phyloP scores from a whole-genome alignment of 768 basidiomycete genomes.

The Pholiota conissans region DNA sequence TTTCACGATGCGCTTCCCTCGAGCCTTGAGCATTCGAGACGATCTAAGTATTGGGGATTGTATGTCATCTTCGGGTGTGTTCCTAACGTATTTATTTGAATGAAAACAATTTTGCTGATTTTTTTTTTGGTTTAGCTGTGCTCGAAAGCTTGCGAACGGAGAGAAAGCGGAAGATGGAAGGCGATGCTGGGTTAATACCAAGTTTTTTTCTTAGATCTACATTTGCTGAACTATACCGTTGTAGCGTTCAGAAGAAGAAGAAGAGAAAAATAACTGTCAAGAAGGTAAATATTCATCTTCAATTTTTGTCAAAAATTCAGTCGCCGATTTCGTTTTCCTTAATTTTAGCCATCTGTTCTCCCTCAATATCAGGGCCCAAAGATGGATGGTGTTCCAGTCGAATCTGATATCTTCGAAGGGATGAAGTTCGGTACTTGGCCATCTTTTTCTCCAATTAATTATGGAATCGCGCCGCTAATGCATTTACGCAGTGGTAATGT shows the following conservation, averaged over 20 bases:
- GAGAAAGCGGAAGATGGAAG: slow-evolving; percentile 76
- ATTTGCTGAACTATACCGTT: background rate
- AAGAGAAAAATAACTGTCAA: slow-evolving; percentile 54
- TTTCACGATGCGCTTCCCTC: slow-evolving; percentile 93
- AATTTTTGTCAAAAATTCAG: background rate
- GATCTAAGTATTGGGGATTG: slow-evolving; percentile 76
- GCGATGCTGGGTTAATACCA: slow-evolving; percentile 46
- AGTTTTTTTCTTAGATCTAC: background rate
- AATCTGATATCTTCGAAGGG: slow-evolving; percentile 68
- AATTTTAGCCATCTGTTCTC: slow-evolving; percentile 52
- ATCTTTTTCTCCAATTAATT: background rate
- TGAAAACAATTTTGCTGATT: background rate
- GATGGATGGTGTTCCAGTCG: slow-evolving; percentile 55
- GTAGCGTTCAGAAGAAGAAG: slow-evolving; percentile 50
- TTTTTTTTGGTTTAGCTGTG: slow-evolving; percentile 40
- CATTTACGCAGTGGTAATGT: slow-evolving; percentile 59
- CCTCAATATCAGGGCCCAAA: slow-evolving; percentile 69
- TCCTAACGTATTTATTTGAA: background rate
- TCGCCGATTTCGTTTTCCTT: too few species aligned
- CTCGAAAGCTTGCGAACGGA: slow-evolving; percentile 61
- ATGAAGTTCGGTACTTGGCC: slow-evolving; percentile 74
- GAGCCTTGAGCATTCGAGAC: slow-evolving; percentile 77
- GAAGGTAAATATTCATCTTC: slow-evolving; percentile 37
- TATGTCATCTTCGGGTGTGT: slow-evolving; percentile 63
- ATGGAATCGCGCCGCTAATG: background rate